phyloP scores from a whole-genome alignment of 2,329 filamentous ascomycete genomes.

The Pyrenophora graminea region DNA sequence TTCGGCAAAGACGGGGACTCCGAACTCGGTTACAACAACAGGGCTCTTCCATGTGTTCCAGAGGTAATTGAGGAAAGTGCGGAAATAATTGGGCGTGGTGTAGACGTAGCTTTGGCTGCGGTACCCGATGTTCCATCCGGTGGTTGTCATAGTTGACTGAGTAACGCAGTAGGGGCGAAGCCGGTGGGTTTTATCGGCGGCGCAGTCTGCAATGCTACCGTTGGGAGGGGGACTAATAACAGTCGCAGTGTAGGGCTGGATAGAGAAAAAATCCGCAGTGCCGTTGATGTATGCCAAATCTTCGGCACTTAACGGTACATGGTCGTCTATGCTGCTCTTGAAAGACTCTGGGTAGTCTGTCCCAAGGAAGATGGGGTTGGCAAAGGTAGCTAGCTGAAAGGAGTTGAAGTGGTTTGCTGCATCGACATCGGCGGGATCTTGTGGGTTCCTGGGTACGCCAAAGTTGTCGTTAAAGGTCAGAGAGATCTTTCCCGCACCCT shows the following conservation, averaged over 20 bases:
- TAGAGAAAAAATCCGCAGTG: constrained; percentile 60
- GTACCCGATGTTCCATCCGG: constrained; percentile 64
- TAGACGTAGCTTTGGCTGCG: constrained; percentile 62
- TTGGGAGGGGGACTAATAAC: constrained; percentile 55
- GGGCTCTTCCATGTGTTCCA: constrained; percentile 62
- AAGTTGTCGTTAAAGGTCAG: constrained; percentile 55
- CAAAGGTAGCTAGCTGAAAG: constrained; percentile 53
- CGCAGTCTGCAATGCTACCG: constrained; percentile 54
- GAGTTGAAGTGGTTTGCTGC: constrained; percentile 52
- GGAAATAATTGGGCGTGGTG: constrained; percentile 62
- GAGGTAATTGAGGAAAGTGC: constrained; percentile 60
- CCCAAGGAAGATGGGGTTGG: constrained; percentile 59
- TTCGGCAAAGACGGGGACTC: constrained; percentile 60
- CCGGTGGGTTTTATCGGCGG: constrained; percentile 51
- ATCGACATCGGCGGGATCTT: constrained; percentile 50
- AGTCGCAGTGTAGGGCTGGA: constrained; percentile 63
- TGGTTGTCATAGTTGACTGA: constrained; percentile 51
- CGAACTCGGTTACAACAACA: constrained; percentile 60
- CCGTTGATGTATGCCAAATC: constrained; percentile 50
- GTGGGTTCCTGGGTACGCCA: constrained; percentile 41
- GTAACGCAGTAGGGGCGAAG: constrained; percentile 60
- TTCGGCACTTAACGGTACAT: constrained; percentile 53
- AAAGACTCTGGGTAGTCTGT: constrained; percentile 55
- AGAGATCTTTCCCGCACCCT: constrained; percentile 56
- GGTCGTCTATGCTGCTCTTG: constrained; percentile 45